Conservation (phyloP, 78 protist genomes). For the Dictyostelium discoideum region DNA sequence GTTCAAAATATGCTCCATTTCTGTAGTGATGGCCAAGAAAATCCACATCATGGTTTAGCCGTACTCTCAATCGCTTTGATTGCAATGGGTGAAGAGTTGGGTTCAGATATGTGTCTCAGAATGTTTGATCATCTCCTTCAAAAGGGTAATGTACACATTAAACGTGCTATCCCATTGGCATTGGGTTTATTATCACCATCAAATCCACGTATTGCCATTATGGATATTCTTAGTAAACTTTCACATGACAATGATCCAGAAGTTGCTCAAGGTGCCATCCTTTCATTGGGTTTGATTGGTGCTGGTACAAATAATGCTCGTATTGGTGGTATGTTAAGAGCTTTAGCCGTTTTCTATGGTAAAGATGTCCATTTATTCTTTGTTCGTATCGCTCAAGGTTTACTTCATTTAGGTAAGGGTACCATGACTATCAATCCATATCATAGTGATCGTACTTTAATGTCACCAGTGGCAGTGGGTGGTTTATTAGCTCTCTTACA, state of each 20-base stretch:
- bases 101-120: constrained; percentile 96
- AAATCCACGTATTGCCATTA: constrained; percentile 89
- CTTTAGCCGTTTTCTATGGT: constrained; percentile 91
- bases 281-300: constrained; percentile 90
- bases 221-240: constrained; percentile 94
- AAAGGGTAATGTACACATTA: constrained; percentile 81
- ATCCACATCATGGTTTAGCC: constrained; percentile 87
- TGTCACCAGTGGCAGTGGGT: constrained; percentile 88
- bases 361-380: constrained; percentile 86
- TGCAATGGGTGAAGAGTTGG: constrained; percentile 98
- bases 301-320: constrained; percentile 99
- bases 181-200: constrained; percentile 92
- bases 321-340: constrained; percentile 92
- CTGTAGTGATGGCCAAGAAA: constrained; percentile 88
- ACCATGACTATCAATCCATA: constrained; percentile 91
- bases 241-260: constrained; percentile 95
- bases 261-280: constrained; percentile 91
- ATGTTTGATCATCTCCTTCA: constrained; percentile 94
- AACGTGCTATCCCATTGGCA: constrained; percentile 96
- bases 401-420: constrained; percentile 98
- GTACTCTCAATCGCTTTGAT: constrained; percentile 95
- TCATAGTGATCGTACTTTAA: constrained; percentile 90
- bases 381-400: constrained; percentile 95
- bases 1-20: constrained; percentile 91
- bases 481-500: constrained; percentile 90